Evolutionary conservation across 106 monocot genomes (phyloP).

Genomic region (Dendrobium officinale): DNA sequence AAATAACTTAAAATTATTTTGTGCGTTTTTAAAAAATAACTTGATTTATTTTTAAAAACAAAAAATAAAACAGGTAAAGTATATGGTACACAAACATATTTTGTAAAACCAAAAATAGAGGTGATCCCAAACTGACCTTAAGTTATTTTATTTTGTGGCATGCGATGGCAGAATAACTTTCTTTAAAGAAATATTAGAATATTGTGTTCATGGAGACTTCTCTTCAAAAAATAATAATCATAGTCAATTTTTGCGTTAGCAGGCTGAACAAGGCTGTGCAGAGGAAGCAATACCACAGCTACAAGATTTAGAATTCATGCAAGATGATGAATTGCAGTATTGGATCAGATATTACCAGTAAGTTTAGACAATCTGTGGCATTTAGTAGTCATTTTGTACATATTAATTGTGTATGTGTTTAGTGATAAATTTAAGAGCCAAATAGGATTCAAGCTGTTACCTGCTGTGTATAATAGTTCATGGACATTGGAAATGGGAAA

Average conservation of each 20-base stretch:
- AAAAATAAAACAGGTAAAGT: too few relatives aligned
- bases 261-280: conserved; percentile 21
- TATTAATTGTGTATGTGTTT: not conserved
- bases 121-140: too few relatives aligned
- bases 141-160: too few relatives aligned
- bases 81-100: too few relatives aligned
- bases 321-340: conserved; percentile 15
- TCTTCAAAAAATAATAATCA: not conserved
- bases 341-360: conserved; percentile 3
- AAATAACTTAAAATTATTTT: too few relatives aligned
- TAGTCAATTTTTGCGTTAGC: not conserved
- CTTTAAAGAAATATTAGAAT: too few relatives aligned
- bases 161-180: too few relatives aligned
- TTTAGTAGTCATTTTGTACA: not conserved
- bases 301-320: conserved; percentile 12
- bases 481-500: not conserved
- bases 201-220: not conserved
- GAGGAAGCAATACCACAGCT: conserved; percentile 27
- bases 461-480: not conserved
- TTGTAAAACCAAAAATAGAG: too few relatives aligned
- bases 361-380: not conserved
- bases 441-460: not conserved
- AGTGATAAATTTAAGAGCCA: not conserved
- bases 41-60: too few relatives aligned
- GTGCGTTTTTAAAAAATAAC: too few relatives aligned